Percentiles rank a stretch among this genome's conserved stretches.
Conservation (phyloP, 2,329 filamentous ascomycete species). For the Monilinia polystroma region DNA sequence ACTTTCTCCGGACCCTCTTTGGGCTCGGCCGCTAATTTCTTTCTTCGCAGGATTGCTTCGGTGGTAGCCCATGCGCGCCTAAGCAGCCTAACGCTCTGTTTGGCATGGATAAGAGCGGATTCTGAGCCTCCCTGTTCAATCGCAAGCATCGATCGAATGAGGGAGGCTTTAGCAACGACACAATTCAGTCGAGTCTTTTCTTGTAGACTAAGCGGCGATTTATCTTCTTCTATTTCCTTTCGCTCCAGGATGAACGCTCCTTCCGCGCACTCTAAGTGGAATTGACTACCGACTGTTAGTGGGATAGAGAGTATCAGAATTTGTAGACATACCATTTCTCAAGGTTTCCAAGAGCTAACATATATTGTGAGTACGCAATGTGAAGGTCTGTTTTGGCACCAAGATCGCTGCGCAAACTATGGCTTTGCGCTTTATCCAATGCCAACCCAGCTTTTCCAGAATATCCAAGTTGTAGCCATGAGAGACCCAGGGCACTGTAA, state of each 20-base stretch:
- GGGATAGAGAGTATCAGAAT: neutral
- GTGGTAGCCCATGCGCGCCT: conserved; percentile 44
- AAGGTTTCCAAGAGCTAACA: conserved; percentile 63
- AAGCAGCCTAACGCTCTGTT: conserved; percentile 53
- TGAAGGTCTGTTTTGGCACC: conserved; percentile 57
- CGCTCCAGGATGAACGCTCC: conserved; percentile 34
- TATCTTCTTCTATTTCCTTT: conserved; percentile 26
- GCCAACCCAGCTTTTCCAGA: conserved; percentile 55
- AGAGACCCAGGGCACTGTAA: conserved; percentile 47
- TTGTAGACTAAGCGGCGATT: conserved; percentile 26
- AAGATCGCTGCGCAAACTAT: conserved; percentile 44
- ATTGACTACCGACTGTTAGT: conserved; percentile 36
- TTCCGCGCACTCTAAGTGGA: conserved; percentile 36
- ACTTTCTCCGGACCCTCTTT: conserved; percentile 34
- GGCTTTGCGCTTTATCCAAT: conserved; percentile 58
- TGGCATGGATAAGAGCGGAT: conserved; percentile 56
- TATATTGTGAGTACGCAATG: conserved; percentile 72
- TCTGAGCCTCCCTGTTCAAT: conserved; percentile 52
- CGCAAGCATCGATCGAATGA: conserved; percentile 41
- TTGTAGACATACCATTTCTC: conserved; percentile 54
- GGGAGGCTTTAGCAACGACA: conserved; percentile 42
- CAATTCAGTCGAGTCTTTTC: conserved; percentile 35
- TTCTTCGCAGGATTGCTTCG: conserved; percentile 34
- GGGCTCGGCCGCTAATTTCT: conserved; percentile 5
- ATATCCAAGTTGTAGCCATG: conserved; percentile 60